phyloP scores from a whole-genome alignment of 805 yeast genomes.

The Sugiyamaella chiloensis region DNA sequence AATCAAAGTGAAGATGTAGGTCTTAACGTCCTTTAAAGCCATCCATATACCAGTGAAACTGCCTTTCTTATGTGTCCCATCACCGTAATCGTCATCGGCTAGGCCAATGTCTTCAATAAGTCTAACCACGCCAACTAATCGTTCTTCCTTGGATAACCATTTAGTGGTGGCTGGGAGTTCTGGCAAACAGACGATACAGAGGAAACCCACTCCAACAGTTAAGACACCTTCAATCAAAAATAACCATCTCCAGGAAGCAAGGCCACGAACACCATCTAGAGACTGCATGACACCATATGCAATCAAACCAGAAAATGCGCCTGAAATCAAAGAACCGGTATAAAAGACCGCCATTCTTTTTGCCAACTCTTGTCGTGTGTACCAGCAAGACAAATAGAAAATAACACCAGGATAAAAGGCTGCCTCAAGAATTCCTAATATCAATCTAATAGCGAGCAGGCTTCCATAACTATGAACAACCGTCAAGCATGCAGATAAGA shows the following conservation, averaged over 20 bases:
- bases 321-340: conserved; percentile 48
- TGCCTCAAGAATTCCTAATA: conserved; percentile 50
- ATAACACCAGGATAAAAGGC: conserved; percentile 49
- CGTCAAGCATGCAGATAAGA: conserved; percentile 47
- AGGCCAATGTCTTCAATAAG: conserved; percentile 23
- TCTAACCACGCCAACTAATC: conserved; percentile 20
- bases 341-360: conserved; percentile 49
- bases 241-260: conserved; percentile 54
- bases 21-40: conserved; percentile 27
- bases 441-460: conserved; percentile 42
- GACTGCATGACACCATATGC: conserved; percentile 51
- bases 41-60: conserved; percentile 9
- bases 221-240: conserved; percentile 55
- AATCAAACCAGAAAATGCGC: conserved; percentile 54
- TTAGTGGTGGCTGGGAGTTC: conserved; percentile 47
- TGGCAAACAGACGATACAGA: conserved; percentile 49
- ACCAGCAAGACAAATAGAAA: conserved; percentile 54
- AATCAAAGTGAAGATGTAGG: conserved; percentile 18
- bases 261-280: conserved; percentile 41
- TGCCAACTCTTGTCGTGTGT: conserved; percentile 48
- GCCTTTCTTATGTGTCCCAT: conserved; percentile 20
- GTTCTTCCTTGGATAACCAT: conserved; percentile 24
- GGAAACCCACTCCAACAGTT: conserved; percentile 45
- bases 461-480: conserved; percentile 45
- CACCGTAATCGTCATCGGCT: conserved; percentile 31